These are phyloP conservation scores for Hypoxylon sp. DNA, from an alignment of 2,329 filamentous ascomycete species.

Conservation along the genomic window DNA sequence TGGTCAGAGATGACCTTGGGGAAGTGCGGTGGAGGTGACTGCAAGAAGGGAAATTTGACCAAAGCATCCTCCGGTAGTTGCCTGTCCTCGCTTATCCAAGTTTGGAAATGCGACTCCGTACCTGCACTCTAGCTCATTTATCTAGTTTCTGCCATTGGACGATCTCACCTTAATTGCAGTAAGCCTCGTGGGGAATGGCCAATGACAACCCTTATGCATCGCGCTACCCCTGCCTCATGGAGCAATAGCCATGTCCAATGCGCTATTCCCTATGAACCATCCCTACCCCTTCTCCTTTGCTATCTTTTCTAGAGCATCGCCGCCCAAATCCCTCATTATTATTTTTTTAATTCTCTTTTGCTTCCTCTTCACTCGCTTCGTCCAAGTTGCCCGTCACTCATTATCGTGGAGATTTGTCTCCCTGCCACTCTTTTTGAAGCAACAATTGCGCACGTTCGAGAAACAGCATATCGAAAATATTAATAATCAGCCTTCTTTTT, in stretches of 20 bases:
- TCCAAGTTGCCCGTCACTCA: conserved; percentile 27
- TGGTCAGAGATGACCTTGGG: no score
- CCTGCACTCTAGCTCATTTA: conserved; percentile 33
- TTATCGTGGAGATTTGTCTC: conserved; percentile 33
- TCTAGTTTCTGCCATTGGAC: conserved; percentile 4
- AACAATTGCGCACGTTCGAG: conserved; percentile 21
- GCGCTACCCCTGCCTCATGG: conserved; percentile 20
- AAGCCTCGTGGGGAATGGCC: conserved; percentile 16
- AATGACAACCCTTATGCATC: conserved; percentile 22
- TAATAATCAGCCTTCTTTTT: conserved; percentile 7
- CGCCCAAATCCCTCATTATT: conserved; percentile 24
- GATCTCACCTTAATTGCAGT: conserved; percentile 13
- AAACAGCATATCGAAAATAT: conserved; percentile 8
- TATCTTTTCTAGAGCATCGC: conserved; percentile 18
- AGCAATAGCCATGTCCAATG: conserved; percentile 24
- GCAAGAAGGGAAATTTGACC: conserved; percentile 12
- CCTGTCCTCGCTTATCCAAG: conserved; percentile 5
- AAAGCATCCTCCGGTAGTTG: conserved; percentile 8
- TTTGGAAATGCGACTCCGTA: conserved; percentile 17
- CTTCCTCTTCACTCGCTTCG: conserved; percentile 17
- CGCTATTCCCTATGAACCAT: conserved; percentile 14
- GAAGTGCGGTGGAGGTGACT: no score
- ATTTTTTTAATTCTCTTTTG: no score
- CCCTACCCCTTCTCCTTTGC: conserved; percentile 25
- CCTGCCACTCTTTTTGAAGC: conserved; percentile 32